Conservation (phyloP, 164 flowering plant species). For the Chloranthus sessilifolius region DNA sequence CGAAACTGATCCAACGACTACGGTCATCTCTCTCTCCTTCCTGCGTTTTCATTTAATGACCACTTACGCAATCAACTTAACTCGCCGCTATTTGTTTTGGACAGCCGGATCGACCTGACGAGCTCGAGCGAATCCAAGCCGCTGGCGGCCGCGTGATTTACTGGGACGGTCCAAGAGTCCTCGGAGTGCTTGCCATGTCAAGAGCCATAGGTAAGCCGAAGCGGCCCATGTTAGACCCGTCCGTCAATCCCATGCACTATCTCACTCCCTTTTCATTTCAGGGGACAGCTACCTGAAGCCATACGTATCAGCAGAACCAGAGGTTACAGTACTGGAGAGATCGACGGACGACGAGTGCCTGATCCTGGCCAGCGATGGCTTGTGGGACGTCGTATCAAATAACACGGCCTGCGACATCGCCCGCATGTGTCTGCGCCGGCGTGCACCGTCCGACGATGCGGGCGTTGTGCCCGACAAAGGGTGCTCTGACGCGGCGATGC, state of each 20-base stretch:
- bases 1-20: too few relatives aligned
- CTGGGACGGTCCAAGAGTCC: slow-evolving; percentile 80
- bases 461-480: slow-evolving; percentile 46
- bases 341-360: slow-evolving; percentile 56
- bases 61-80: too few relatives aligned
- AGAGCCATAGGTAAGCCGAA: slow-evolving; percentile 62
- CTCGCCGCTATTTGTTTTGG: too few relatives aligned
- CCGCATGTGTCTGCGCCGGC: slow-evolving; percentile 56
- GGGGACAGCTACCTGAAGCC: slow-evolving; percentile 67
- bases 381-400: slow-evolving; percentile 74
- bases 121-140: slow-evolving; percentile 54
- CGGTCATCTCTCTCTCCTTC: too few relatives aligned
- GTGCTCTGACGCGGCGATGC: slow-evolving; percentile 58
- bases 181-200: slow-evolving; percentile 87
- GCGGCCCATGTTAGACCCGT: background rate
- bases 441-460: slow-evolving; percentile 18
- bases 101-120: slow-evolving; percentile 90
- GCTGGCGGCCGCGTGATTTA: slow-evolving; percentile 83
- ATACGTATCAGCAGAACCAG: slow-evolving; percentile 54
- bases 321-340: slow-evolving; percentile 49
- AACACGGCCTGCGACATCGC: slow-evolving; percentile 59
- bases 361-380: slow-evolving; percentile 70
- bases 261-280: slow-evolving; percentile 5
- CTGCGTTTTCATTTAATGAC: too few relatives aligned
- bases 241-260: background rate